Conservation (phyloP, 768 basidiomycete genomes). For the Harrya chromipes region DNA sequence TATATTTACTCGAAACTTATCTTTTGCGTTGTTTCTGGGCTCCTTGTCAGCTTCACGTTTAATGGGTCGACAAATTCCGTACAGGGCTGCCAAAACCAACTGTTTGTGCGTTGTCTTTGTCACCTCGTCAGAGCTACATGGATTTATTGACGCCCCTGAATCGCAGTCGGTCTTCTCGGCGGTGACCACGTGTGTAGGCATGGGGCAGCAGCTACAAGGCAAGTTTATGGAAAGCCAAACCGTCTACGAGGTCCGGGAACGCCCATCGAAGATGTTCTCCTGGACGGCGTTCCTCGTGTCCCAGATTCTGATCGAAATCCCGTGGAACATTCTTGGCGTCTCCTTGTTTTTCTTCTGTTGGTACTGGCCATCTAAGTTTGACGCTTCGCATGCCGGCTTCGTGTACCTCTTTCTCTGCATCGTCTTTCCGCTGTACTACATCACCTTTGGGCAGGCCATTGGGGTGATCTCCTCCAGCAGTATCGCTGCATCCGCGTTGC, state of each 20-base stretch:
- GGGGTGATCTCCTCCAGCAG: conserved; percentile 40
- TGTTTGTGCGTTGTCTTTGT: conserved; percentile 33
- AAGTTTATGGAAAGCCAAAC: conserved; percentile 53
- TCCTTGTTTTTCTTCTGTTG: conserved; percentile 46
- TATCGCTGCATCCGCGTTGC: conserved; percentile 38
- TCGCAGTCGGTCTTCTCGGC: conserved; percentile 49
- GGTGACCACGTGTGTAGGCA: conserved; percentile 40
- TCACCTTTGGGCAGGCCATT: conserved; percentile 40
- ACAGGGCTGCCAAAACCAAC: conserved; percentile 42
- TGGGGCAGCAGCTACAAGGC: conserved; percentile 58
- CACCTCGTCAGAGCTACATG: too few relatives aligned
- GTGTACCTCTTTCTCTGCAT: conserved; percentile 38
- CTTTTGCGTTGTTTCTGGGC: conserved; percentile 32
- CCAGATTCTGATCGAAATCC: conserved; percentile 46
- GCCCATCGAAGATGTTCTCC: conserved; percentile 59
- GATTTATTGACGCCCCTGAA: not conserved
- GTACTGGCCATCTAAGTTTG: conserved; percentile 47
- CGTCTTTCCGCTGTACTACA: conserved; percentile 42
- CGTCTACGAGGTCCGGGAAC: conserved; percentile 62
- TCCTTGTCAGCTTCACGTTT: conserved; percentile 45
- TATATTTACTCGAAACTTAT: conserved; percentile 40
- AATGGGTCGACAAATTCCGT: conserved; percentile 34
- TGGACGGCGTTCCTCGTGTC: conserved; percentile 59
- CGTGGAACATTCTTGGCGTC: conserved; percentile 41
- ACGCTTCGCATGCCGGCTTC: conserved; percentile 37